Percentiles rank a stretch among this genome's conserved stretches.
phyloP scores from a whole-genome alignment of 345 rosid species.

The Arabidopsis arenosa region DNA sequence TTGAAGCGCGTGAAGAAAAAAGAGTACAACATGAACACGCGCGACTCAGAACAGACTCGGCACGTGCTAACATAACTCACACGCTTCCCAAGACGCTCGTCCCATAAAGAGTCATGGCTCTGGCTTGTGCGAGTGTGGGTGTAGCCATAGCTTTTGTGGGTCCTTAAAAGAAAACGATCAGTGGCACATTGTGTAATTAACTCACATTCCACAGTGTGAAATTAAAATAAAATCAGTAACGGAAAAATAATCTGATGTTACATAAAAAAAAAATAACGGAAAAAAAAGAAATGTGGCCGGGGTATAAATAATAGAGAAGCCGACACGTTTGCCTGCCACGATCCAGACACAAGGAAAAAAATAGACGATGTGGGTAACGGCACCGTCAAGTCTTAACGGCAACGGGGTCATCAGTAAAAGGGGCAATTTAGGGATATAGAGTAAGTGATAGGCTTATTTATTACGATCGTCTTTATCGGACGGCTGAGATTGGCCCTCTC shows the following conservation, averaged over 20 bases:
- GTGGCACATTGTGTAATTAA: constrained; percentile 30
- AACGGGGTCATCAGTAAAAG: not conserved
- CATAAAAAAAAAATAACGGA: not conserved
- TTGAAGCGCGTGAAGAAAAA: constrained; percentile 14
- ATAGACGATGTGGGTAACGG: constrained; percentile 33
- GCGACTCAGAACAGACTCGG: constrained; percentile 25
- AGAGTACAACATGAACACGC: not conserved
- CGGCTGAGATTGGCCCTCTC: constrained; percentile 33
- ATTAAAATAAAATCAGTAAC: not conserved
- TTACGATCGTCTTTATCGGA: constrained; percentile 17
- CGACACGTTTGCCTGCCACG: constrained; percentile 53
- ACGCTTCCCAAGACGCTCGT: constrained; percentile 29
- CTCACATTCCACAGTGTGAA: constrained; percentile 1
- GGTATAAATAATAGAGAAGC: constrained; percentile 37
- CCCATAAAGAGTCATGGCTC: constrained; percentile 44
- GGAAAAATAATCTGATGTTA: not conserved
- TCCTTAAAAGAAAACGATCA: not conserved
- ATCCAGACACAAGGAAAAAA: constrained; percentile 41
- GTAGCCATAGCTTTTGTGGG: constrained; percentile 36
- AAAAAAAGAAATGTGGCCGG: constrained; percentile 31
- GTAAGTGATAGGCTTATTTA: constrained; percentile 5
- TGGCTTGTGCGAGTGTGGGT: constrained; percentile 45
- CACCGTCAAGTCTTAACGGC: constrained; percentile 44
- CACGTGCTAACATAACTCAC: constrained; percentile 43
- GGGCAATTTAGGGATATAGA: not conserved